phyloP scores from a whole-genome alignment of 495 filamentous ascomycete species.

The Neurospora sp. region DNA sequence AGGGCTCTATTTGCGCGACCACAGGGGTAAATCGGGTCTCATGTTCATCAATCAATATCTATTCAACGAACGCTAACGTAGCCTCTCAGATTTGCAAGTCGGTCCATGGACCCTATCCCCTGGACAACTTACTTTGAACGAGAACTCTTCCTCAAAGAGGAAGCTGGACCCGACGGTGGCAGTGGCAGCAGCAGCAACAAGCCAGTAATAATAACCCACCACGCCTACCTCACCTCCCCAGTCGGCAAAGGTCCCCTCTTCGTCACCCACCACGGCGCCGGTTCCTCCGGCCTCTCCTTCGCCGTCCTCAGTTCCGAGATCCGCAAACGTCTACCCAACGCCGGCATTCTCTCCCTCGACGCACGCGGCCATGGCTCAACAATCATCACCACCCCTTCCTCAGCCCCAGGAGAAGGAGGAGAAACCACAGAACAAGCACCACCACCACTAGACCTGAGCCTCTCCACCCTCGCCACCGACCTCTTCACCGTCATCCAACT shows the following conservation, averaged over 20 bases:
- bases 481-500: slow-evolving; percentile 57
- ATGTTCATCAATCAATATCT: slow-evolving; percentile 4
- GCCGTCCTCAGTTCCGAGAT: slow-evolving; percentile 64
- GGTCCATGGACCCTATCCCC: slow-evolving; percentile 47
- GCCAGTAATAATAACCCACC: slow-evolving; percentile 45
- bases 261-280: slow-evolving; percentile 37
- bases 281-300: slow-evolving; percentile 42
- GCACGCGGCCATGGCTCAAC: slow-evolving; percentile 82
- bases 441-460: slow-evolving; percentile 45
- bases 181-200: slow-evolving; percentile 9
- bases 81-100: slow-evolving; percentile 21
- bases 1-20: slow-evolving; percentile 64
- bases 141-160: slow-evolving; percentile 55
- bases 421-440: slow-evolving; percentile 28
- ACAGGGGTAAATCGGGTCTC: slow-evolving; percentile 40
- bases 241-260: slow-evolving; percentile 55
- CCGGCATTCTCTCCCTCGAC: slow-evolving; percentile 76
- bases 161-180: neutral
- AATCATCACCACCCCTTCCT: neutral
- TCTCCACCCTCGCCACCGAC: slow-evolving; percentile 63
- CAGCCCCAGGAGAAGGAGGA: neutral
- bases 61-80: slow-evolving; percentile 13
- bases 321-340: slow-evolving; percentile 64
- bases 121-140: slow-evolving; percentile 88
- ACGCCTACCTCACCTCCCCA: slow-evolving; percentile 72